These are phyloP conservation scores for Amborella trichopoda DNA, from an alignment of 164 flowering plant genomes.

Conservation along the genomic window DNA sequence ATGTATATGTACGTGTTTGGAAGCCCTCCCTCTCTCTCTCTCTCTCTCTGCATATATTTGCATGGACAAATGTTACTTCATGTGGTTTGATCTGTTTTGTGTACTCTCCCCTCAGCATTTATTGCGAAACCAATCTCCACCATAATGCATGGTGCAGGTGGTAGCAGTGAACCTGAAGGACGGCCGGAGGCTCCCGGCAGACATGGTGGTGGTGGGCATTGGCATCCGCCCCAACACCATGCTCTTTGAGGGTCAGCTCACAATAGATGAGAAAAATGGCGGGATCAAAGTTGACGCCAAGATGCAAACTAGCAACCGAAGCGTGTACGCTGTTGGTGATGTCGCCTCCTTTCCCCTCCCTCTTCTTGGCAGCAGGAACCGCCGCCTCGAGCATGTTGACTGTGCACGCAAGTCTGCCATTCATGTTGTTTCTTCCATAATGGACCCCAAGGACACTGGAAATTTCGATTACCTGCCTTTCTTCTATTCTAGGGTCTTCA, in stretches of 20 bases:
- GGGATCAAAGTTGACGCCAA: constrained; percentile 86
- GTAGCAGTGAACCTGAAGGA: constrained; percentile 72
- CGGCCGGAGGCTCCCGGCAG: constrained; percentile 60
- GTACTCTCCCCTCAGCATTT: too few species aligned
- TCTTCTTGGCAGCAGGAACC: constrained; percentile 62
- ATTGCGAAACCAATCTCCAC: too few species aligned
- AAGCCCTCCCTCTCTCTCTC: too few species aligned
- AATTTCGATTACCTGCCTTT: constrained; percentile 86
- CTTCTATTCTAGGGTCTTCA: constrained; percentile 87
- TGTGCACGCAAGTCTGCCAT: constrained; percentile 71
- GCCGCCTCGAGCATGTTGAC: constrained; percentile 94
- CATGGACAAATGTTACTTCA: too few species aligned
- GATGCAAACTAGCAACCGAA: constrained; percentile 78
- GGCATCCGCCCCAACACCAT: constrained; percentile 93
- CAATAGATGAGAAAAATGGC: constrained; percentile 81
- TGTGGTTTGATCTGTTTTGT: too few species aligned
- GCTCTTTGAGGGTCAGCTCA: constrained; percentile 82
- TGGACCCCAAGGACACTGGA: constrained; percentile 47
- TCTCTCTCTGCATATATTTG: too few species aligned
- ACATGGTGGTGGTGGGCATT: constrained; percentile 91
- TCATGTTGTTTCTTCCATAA: constrained; percentile 76
- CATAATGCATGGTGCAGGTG: too few species aligned
- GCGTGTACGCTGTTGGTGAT: constrained; percentile 94
- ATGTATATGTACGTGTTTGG: too few species aligned
- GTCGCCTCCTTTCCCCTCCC: constrained; percentile 90